Percentiles rank a stretch among this genome's conserved stretches.
phyloP scores from a whole-genome alignment of 148 eudicot genomes.

The Hydrangea macrophylla region DNA sequence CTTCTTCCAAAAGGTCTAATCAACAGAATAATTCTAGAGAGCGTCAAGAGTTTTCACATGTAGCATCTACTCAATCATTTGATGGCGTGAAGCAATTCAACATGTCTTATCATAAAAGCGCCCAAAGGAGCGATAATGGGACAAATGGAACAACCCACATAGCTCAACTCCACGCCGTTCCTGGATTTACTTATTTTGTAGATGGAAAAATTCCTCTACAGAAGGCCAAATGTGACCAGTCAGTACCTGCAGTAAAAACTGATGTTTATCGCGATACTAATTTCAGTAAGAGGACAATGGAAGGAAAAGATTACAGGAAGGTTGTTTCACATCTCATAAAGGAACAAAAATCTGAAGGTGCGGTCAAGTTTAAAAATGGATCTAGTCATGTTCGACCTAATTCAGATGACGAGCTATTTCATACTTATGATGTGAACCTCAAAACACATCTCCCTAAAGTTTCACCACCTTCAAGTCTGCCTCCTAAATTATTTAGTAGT shows the following conservation, averaged over 20 bases:
- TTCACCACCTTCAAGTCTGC: conserved; percentile 42
- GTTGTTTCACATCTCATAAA: conserved; percentile 19
- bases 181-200: conserved; percentile 54
- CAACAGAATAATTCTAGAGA: conserved; percentile 18
- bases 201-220: conserved; percentile 44
- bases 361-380: conserved; percentile 27
- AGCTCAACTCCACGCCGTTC: conserved; percentile 52
- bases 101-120: conserved; percentile 42
- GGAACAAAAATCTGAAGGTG: conserved; percentile 22
- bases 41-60: conserved; percentile 25
- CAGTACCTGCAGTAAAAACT: conserved; percentile 17
- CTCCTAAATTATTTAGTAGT: conserved; percentile 30
- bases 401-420: conserved; percentile 39
- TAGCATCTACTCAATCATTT: conserved; percentile 31
- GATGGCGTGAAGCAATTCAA: conserved; percentile 49
- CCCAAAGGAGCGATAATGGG: conserved; percentile 34
- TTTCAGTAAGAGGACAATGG: conserved; percentile 18
- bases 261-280: conserved; percentile 15
- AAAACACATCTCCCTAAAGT: conserved; percentile 45
- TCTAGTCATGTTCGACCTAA: conserved; percentile 31
- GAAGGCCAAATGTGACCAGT: conserved; percentile 32
- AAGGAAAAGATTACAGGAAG: conserved; percentile 23
- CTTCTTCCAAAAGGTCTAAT: conserved; percentile 20
- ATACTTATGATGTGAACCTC: conserved; percentile 28
- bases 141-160: conserved; percentile 50